phyloP scores from a whole-genome alignment of 176 grass and related monocot species.

The Oryza officinalis region DNA sequence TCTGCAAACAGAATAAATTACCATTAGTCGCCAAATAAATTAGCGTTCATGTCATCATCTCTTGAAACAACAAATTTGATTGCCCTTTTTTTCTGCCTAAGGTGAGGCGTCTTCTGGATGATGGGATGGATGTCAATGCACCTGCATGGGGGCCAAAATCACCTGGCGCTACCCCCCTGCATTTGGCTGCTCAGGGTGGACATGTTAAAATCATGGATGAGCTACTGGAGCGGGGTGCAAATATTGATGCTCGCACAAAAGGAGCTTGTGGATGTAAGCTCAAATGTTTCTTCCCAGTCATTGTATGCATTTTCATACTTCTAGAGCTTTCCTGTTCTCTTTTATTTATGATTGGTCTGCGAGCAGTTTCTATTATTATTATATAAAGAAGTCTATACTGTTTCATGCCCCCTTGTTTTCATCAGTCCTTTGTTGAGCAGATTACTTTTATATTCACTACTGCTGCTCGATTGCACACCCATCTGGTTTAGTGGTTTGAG shows the following conservation, averaged over 20 bases:
- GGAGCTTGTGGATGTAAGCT: slow-evolving; percentile 96
- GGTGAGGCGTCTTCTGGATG: slow-evolving; percentile 77
- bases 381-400: background rate
- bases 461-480: background rate
- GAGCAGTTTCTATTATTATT: background rate
- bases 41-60: background rate
- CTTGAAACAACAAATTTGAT: background rate
- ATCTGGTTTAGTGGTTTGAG: background rate
- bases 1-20: background rate
- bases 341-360: background rate
- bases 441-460: background rate
- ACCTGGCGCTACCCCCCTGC: slow-evolving; percentile 75
- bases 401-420: background rate
- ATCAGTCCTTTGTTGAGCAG: background rate
- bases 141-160: slow-evolving; percentile 79
- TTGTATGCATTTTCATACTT: background rate
- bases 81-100: slow-evolving; percentile 32
- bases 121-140: slow-evolving; percentile 82
- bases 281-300: background rate
- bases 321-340: background rate
- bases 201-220: slow-evolving; percentile 94
- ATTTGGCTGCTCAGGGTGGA: slow-evolving; percentile 93
- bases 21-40: background rate
- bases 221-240: slow-evolving; percentile 83
- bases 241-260: slow-evolving; percentile 97